A percentile compares a stretch with the other conserved stretches of the same genome.
Evolutionary conservation across 1,284 basidiomycete species (phyloP).

Genomic region (Irpex sp.): DNA sequence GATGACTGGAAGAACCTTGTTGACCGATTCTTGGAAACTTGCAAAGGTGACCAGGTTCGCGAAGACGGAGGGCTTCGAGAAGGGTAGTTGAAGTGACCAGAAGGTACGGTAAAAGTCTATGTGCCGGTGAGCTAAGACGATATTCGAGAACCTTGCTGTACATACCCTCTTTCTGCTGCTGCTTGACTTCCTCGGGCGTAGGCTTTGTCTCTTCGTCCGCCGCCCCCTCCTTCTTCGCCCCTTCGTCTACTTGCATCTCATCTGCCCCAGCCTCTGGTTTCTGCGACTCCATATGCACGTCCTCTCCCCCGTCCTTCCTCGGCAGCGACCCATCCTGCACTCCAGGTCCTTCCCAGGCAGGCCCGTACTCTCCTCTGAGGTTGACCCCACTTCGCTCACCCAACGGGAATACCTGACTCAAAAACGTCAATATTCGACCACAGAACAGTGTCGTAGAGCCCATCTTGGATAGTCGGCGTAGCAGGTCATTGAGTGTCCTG

Average conservation of each 20-base stretch:
- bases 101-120: conserved; percentile 79
- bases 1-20: conserved; percentile 68
- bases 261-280: conserved; percentile 25
- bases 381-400: conserved; percentile 90
- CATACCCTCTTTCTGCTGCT: conserved; percentile 61
- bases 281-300: conserved; percentile 25
- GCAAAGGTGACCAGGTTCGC: conserved; percentile 46
- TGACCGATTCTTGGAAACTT: conserved; percentile 63
- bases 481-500: conserved; percentile 80
- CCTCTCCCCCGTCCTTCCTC: conserved; percentile 17
- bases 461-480: conserved; percentile 79
- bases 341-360: conserved; percentile 69
- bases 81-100: conserved; percentile 78
- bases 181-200: conserved; percentile 22
- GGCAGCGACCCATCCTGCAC: conserved; percentile 19
- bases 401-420: conserved; percentile 81
- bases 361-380: conserved; percentile 77
- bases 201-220: conserved; percentile 30
- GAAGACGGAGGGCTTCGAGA: conserved; percentile 67
- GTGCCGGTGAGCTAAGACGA: neutral
- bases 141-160: conserved; percentile 2
- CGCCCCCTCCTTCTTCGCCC: conserved; percentile 30
- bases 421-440: conserved; percentile 81
- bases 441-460: conserved; percentile 80
- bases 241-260: conserved; percentile 35